phyloP scores from a whole-genome alignment of 2,329 filamentous ascomycete genomes.

The Penicillium sp. region DNA sequence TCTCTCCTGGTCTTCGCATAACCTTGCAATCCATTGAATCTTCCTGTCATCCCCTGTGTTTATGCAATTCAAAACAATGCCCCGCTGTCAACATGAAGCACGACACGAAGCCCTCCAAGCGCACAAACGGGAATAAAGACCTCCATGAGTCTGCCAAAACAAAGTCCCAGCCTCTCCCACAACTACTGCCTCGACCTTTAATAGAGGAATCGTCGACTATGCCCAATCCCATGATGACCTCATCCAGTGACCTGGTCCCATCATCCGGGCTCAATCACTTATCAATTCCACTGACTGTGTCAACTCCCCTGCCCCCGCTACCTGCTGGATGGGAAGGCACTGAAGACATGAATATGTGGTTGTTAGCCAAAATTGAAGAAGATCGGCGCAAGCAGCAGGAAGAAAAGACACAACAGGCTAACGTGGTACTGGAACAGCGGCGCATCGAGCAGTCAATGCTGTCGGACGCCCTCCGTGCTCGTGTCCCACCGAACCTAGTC shows the following conservation, averaged over 20 bases:
- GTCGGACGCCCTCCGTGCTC: slow-evolving; percentile 64
- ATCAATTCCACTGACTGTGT: slow-evolving; percentile 24
- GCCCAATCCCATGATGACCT: neutral
- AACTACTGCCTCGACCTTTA: neutral
- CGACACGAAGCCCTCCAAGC: neutral
- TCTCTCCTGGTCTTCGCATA: neutral
- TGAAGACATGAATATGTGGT: slow-evolving; percentile 70
- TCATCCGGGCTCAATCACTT: slow-evolving; percentile 33
- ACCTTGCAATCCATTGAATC: neutral
- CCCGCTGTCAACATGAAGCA: neutral
- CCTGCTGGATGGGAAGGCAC: slow-evolving; percentile 52
- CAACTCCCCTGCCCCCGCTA: slow-evolving; percentile 23
- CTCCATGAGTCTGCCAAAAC: neutral
- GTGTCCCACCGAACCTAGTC: slow-evolving; percentile 71
- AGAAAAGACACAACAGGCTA: slow-evolving; percentile 63
- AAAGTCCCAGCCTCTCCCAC: neutral
- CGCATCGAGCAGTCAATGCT: slow-evolving; percentile 72
- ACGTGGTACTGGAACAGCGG: slow-evolving; percentile 67
- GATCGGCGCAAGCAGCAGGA: slow-evolving; percentile 65
- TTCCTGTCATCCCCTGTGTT: neutral
- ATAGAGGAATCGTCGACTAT: neutral
- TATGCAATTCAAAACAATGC: neutral
- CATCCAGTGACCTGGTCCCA: slow-evolving; percentile 17
- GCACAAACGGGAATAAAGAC: neutral
- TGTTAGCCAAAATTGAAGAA: slow-evolving; percentile 69